Evolutionary conservation across 768 basidiomycete species (phyloP), one percentile per base, ranked within the genome.

Genomic region (Lyophyllum semitale): DNA sequence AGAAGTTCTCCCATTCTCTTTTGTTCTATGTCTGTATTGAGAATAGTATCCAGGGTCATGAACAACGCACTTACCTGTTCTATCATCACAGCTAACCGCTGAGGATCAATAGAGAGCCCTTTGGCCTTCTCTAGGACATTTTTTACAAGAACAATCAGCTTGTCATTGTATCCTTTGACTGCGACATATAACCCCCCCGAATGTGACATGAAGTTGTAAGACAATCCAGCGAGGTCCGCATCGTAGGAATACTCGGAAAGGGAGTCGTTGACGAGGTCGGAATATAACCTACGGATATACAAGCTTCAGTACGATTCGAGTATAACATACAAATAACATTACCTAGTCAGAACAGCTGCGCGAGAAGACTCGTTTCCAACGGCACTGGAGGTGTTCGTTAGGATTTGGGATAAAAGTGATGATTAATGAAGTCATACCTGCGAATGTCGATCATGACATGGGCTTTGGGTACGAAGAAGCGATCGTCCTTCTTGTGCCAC

Each of bases 401-500:
- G 12, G 20, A 40, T 58, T 37, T 50, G 4, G 54, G 23, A 42
- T 17, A 23, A 45, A 38, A 22, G 17, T 33, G 43, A 53, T 13
- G 18, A 12, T n/a, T 17, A 20, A 38, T n/a, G 29, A 51, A 18
- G 23, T 41, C 72, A 20, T 66, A 89, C 91, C 84, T 91, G 62
- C 88, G 81, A 42, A 95, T 74, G 60, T 91, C 84, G 51, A 98
- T 78, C 53, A 88, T 73, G 20, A 89, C 80, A 58, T 84, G 81
- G 2, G 94, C 93, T 66, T 91, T 93, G 0, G 97, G 97, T 9
- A 96, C 84, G 90, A 93, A 96, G 76, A 97, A 99, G 57, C 79
- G 83, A 69, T 99, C 96, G 68, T 99, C 97, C 67, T 95, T 95
- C 77, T 99, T 99, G 73, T 95, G 84, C 95, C 96, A 99, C 3